Evolutionary conservation across 2,329 filamentous ascomycete species (phyloP), one percentile per base, ranked within the genome.

Genomic region (Fusarium longipes): DNA sequence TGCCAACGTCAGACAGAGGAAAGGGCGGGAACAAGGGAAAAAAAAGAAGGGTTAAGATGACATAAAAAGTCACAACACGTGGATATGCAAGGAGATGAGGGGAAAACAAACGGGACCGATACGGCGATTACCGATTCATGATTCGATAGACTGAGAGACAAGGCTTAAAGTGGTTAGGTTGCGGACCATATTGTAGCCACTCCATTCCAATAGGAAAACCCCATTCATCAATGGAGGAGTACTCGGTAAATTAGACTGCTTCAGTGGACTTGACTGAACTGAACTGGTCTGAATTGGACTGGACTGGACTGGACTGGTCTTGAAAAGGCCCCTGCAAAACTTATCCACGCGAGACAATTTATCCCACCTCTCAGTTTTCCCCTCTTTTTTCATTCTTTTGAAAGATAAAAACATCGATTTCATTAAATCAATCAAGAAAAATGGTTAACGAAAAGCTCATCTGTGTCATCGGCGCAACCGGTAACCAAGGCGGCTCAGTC

Each of bases 401-500:
- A 20, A 12, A 44, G 30, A 6, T 12, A 15, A 7, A 15, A 14
- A 11, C 17, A 25, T 5, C n/a, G 24, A 6, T 24, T 32, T 17
- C 18, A 11, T 29, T n/a, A 27, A 27, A 36, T 17, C 20, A 39
- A 7, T 15, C 6, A 14, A 7, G 20, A 14, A 43, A 29, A 33
- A 67, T 67, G 63, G 24, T 48, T 5, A 39, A 42, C 2, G 29
- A 72, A 14, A 82, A 82, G 56, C 68, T 83, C 49, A 71, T 84
- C 38, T 79, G 79, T 22, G 79, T 85, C 7, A 75, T 84, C 45
- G 82, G 83, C 15, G 82, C 81, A 24, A 85, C 83, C 10, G 83
- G 81, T 36, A 82, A 80, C 57, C 83, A 86, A 61, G 84, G 84
- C 57, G 82, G 83, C n/a, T 82, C 82, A 6, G 83, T 86, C n/a